A percentile compares a stretch with the other conserved stretches of the same genome.
These are phyloP conservation scores for Kodamaea kaohsiungensis DNA, from an alignment of 805 yeast genomes.

Conservation along the genomic window DNA sequence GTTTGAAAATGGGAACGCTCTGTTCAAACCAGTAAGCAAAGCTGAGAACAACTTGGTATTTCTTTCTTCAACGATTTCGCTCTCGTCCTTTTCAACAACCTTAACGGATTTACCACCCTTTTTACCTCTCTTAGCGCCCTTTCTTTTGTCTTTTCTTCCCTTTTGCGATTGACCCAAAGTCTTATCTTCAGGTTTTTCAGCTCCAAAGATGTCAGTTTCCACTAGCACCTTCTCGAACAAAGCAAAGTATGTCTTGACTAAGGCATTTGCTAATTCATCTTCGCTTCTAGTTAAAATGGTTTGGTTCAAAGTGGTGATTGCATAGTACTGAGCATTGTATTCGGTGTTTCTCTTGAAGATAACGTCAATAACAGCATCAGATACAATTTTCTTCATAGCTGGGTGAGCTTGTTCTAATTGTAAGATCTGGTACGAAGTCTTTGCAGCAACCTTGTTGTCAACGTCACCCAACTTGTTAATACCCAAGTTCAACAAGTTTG, in stretches of 20 bases:
- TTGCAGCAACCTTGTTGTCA: conserved; percentile 87
- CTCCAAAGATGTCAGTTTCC: conserved; percentile 53
- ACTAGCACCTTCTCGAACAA: conserved; percentile 81
- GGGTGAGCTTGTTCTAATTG: conserved; percentile 90
- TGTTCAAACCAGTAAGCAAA: conserved; percentile 88
- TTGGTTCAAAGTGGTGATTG: conserved; percentile 87
- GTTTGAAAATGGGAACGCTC: conserved; percentile 91
- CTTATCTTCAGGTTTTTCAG: conserved; percentile 34
- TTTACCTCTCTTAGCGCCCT: conserved; percentile 77
- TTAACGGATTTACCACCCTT: conserved; percentile 85
- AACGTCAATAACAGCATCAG: conserved; percentile 78
- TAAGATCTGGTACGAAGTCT: conserved; percentile 77
- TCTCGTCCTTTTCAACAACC: conserved; percentile 56
- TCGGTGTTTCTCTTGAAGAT: conserved; percentile 70
- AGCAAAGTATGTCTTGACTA: conserved; percentile 82
- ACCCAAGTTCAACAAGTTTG: conserved; percentile 81
- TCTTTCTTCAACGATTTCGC: conserved; percentile 72
- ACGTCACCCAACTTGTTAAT: conserved; percentile 93
- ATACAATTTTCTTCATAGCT: conserved; percentile 84
- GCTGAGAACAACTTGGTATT: conserved; percentile 86
- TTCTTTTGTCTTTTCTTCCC: conserved; percentile 58
- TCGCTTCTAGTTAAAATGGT: conserved; percentile 83
- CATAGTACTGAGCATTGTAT: conserved; percentile 85
- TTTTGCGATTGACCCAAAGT: conserved; percentile 54
- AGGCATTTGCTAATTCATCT: conserved; percentile 74